Conservation (phyloP, 495 filamentous ascomycete genomes). For the Daldinia decipiens region DNA sequence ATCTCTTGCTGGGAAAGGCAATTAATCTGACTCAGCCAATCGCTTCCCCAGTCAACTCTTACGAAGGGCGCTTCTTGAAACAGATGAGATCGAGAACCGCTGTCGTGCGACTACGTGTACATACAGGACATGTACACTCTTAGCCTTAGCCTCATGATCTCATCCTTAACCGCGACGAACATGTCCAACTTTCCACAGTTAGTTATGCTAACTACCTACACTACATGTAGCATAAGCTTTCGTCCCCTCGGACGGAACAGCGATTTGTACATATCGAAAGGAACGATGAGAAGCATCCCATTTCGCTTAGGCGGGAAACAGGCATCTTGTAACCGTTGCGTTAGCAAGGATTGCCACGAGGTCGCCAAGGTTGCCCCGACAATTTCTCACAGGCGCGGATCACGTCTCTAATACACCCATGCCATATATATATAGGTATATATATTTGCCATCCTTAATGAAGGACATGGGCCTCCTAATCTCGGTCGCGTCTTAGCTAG, state of each 20-base stretch:
- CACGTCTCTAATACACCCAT: background rate
- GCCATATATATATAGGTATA: background rate
- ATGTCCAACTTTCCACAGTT: background rate
- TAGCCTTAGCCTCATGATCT: background rate
- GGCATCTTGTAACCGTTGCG: constrained; percentile 19
- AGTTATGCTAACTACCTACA: background rate
- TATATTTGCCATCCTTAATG: background rate
- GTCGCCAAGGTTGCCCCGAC: constrained; percentile 6
- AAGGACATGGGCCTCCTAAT: background rate
- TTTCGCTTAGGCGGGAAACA: constrained; percentile 24
- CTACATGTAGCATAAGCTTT: constrained; percentile 1
- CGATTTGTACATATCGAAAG: background rate
- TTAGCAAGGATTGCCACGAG: constrained; percentile 15
- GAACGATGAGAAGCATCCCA: constrained; percentile 2
- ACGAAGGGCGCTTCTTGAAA: constrained; percentile 9
- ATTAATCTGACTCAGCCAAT: constrained; percentile 5
- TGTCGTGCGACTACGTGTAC: constrained; percentile 1
- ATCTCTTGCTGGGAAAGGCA: background rate
- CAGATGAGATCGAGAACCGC: constrained; percentile 9
- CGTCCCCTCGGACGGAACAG: background rate
- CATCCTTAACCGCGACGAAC: constrained; percentile 1
- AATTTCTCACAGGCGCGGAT: constrained; percentile 21
- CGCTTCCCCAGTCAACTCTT: constrained; percentile 1
- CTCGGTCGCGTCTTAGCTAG: constrained; percentile 3
- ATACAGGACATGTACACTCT: background rate